phyloP scores from a whole-genome alignment of 1,139 yeast species.

The Hemisphaericaspora xylanilytica region DNA sequence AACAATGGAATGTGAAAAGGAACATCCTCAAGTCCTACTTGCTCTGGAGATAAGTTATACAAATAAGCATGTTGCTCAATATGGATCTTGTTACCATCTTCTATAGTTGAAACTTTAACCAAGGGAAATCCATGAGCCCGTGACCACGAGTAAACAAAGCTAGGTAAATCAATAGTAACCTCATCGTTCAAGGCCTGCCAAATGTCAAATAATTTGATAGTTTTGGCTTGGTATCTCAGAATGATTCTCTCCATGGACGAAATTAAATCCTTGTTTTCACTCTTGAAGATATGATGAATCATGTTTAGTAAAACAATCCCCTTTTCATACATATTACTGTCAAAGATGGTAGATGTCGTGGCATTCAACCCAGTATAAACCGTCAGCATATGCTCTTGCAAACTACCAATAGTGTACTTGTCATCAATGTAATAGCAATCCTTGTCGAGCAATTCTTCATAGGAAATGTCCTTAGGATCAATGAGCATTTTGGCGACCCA shows the following conservation, averaged over 20 bases:
- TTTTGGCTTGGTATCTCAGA: constrained; percentile 28
- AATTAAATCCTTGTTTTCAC: constrained; percentile 21
- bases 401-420: constrained; percentile 22
- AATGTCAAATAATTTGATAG: constrained; percentile 54
- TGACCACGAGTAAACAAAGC: constrained; percentile 58
- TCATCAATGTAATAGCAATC: constrained; percentile 37
- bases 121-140: constrained; percentile 59
- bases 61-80: constrained; percentile 55
- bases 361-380: constrained; percentile 36
- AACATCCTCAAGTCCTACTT: constrained; percentile 38
- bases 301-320: constrained; percentile 61
- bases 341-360: constrained; percentile 41
- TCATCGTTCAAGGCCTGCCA: constrained; percentile 45
- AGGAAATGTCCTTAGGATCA: not conserved
- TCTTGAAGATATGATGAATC: constrained; percentile 39
- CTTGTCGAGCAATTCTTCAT: constrained; percentile 37
- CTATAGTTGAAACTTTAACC: constrained; percentile 33
- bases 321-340: constrained; percentile 57
- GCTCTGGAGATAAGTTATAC: constrained; percentile 23
- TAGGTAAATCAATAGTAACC: constrained; percentile 30
- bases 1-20: constrained; percentile 56
- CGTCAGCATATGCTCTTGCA: constrained; percentile 25
- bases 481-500: constrained; percentile 36
- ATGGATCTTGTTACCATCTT: constrained; percentile 23
- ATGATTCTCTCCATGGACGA: constrained; percentile 40